Base-by-base conservation (phyloP, 352 stramenopile genomes). In the Pythium pectinolyticum region DNA sequence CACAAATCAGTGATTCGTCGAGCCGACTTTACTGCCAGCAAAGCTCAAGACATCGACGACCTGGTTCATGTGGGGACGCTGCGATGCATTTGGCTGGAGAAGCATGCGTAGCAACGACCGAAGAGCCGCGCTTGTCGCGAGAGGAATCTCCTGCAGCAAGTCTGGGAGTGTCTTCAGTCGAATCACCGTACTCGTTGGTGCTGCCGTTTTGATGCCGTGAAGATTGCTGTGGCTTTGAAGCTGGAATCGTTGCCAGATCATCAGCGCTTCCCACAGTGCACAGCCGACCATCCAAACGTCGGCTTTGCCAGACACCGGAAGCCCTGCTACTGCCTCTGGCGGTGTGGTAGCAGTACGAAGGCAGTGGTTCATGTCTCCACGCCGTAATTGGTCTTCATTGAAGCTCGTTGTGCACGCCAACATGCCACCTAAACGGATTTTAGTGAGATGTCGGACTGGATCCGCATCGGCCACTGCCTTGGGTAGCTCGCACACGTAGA, bases 201-300 rank as follows among this genome's bases (percentile, higher is more conserved):
- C 2, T 1, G 40, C 25, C 3, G 35, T 9, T 10, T 20, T 4
- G 5, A 53, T 32, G 5, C 4, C 31, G 20, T 46, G 19, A 10
- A 35, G 9, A 19, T 58, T 46, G 7, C 57, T 37, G 46, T 15
- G 34, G 17, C 43, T 5, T 5, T 34, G 20, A 10, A 89, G 51
- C 48, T 89, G 74, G 11, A 69, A 51, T 1, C 20, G 55, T 31
- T 91, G 75, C 75, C 75, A 90, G 22, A 84, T 67, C 61, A 83
- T 67, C 10, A 91, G 58, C 32, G 77, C 73, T 20, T 88, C 77
- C 11, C 69, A 88, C 0, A 91, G 41, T 2, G 72, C 68, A 46
- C 80, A 88, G 0, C 82, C 82, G 2, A 91, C 57, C 82, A 90
- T 89, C 80, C 80, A 91, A 0, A 65, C 68, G 22, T 91, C 80